Percentiles rank a stretch among this genome's conserved stretches.
These are phyloP conservation scores for Hemileia vastatrix DNA, from an alignment of 1,284 basidiomycete species.

Conservation along the genomic window DNA sequence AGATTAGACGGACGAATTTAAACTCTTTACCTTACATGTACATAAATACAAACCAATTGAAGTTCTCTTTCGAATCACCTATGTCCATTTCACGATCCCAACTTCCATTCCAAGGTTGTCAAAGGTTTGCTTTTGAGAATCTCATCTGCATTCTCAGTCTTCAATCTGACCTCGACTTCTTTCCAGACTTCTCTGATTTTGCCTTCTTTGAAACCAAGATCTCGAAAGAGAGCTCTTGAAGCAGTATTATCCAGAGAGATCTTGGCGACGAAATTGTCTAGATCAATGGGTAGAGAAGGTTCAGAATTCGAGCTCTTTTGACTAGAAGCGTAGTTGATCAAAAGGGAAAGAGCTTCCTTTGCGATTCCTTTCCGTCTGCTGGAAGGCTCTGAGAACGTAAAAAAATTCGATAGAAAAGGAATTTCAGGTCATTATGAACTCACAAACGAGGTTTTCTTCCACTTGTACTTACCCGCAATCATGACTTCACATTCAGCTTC, in stretches of 20 bases:
- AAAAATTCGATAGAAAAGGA: constrained; percentile 7
- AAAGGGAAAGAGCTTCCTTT: constrained; percentile 38
- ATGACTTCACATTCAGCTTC: constrained; percentile 65
- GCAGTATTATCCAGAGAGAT: constrained; percentile 53
- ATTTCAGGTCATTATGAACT: constrained; percentile 4
- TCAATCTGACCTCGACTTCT: constrained; percentile 62
- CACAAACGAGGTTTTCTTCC: constrained; percentile 15
- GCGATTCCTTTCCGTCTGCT: constrained; percentile 54
- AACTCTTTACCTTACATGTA: neutral
- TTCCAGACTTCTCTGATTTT: constrained; percentile 61
- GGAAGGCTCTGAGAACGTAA: constrained; percentile 51
- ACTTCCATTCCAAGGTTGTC: no score
- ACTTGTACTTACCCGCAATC: constrained; percentile 57
- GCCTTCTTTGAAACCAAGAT: constrained; percentile 58
- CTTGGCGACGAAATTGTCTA: constrained; percentile 50
- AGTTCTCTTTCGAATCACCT: no score
- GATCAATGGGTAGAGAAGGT: constrained; percentile 22
- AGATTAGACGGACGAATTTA: neutral
- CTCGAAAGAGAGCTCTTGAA: constrained; percentile 57
- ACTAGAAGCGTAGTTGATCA: constrained; percentile 39
- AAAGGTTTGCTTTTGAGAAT: no score
- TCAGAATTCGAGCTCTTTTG: constrained; percentile 13
- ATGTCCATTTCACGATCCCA: no score
- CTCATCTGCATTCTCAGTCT: no score
- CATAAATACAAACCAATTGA: no score